A percentile compares a stretch with the other conserved stretches of the same genome.
Evolutionary conservation across 2,329 filamentous ascomycete genomes (phyloP).

Genomic region (Daldinia sp.): DNA sequence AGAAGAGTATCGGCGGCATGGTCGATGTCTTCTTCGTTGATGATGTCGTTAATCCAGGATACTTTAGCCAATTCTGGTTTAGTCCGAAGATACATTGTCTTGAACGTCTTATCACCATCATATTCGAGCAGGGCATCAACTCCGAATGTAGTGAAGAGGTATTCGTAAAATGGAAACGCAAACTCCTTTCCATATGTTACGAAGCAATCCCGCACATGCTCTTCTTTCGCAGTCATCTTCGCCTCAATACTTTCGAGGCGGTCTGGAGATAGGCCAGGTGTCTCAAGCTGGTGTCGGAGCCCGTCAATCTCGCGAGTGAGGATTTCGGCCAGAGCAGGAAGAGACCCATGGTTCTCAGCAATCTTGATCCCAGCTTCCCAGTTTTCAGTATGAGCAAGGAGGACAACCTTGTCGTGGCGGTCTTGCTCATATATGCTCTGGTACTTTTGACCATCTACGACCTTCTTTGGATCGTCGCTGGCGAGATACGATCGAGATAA

Average conservation of each 20-base stretch:
- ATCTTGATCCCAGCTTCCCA: conserved; percentile 67
- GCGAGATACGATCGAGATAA: conserved; percentile 59
- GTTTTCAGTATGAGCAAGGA: conserved; percentile 62
- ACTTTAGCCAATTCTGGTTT: conserved; percentile 77
- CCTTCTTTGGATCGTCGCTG: conserved; percentile 54
- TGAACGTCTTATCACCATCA: conserved; percentile 71
- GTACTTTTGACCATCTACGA: conserved; percentile 56
- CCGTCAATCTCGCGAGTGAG: conserved; percentile 61
- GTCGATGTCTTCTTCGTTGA: conserved; percentile 76
- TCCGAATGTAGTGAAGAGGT: conserved; percentile 73
- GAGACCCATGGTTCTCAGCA: conserved; percentile 65
- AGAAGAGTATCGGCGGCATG: conserved; percentile 77
- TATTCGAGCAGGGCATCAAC: conserved; percentile 76
- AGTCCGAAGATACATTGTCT: conserved; percentile 81
- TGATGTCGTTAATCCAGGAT: conserved; percentile 94
- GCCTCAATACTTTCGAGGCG: conserved; percentile 51
- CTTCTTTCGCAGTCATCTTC: conserved; percentile 56
- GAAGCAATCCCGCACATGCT: conserved; percentile 63
- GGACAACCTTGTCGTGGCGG: conserved; percentile 61
- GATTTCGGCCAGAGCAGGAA: conserved; percentile 64
- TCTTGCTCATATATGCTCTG: conserved; percentile 58
- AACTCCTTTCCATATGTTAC: conserved; percentile 71
- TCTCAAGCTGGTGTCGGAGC: conserved; percentile 49
- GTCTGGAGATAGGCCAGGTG: conserved; percentile 48
- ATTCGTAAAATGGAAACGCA: conserved; percentile 81